phyloP scores from a whole-genome alignment of 129 eudicot genomes.

The Lonicera japonica region DNA sequence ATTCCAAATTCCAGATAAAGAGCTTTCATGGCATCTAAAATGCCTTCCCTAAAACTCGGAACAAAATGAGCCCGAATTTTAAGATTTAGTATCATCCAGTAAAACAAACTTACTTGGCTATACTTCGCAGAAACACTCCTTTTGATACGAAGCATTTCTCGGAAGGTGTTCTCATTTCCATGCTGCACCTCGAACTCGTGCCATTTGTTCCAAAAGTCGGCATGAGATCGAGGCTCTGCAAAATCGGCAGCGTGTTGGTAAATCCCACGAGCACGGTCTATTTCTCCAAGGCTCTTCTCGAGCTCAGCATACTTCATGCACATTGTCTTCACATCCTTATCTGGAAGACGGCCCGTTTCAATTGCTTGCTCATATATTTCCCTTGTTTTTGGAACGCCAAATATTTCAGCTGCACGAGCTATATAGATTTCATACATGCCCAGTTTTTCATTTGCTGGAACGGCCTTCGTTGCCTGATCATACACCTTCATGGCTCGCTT shows the following conservation, averaged over 20 bases:
- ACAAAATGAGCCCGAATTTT: too few species aligned
- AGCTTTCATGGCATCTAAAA: too few species aligned
- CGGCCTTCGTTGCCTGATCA: constrained; percentile 89
- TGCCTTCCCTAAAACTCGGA: too few species aligned
- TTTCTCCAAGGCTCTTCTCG: constrained; percentile 90
- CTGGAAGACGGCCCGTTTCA: constrained; percentile 79
- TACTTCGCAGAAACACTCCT: constrained; percentile 89
- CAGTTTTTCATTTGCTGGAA: constrained; percentile 74
- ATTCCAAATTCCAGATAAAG: too few species aligned
- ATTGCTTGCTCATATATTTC: constrained; percentile 93
- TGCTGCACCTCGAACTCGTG: constrained; percentile 94
- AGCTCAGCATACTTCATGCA: constrained; percentile 89
- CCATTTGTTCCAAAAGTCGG: constrained; percentile 79
- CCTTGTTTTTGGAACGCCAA: constrained; percentile 86
- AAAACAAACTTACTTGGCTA: constrained; percentile 77
- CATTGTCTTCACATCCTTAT: constrained; percentile 79
- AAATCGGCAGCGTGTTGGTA: constrained; percentile 64
- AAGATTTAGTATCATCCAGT: too few species aligned
- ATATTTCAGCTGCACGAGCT: constrained; percentile 94
- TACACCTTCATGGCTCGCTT: constrained; percentile 89
- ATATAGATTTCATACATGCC: constrained; percentile 94
- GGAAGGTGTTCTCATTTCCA: constrained; percentile 92
- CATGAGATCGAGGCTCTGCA: constrained; percentile 73
- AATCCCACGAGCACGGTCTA: constrained; percentile 77
- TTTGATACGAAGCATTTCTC: constrained; percentile 90